Base-by-base conservation (phyloP, 2,329 filamentous ascomycete genomes). In the Didymella keratinophila region DNA sequence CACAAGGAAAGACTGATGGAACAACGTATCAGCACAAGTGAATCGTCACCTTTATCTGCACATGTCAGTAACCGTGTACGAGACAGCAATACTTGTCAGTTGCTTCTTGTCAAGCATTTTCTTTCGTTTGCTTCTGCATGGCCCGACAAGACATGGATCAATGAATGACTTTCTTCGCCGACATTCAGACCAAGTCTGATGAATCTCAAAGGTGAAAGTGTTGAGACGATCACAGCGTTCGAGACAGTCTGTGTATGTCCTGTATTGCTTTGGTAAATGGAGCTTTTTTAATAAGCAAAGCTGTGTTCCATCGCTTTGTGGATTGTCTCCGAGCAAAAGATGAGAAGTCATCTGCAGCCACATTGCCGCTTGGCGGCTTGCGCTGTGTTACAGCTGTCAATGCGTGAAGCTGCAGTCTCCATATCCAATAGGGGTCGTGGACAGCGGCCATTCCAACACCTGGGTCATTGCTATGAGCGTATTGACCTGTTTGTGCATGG, bases 61-160 rank as follows among this genome's bases (percentile, higher is more conserved):
- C 8, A 16, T 20, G 7, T 47, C 23, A 47, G 25, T 16, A 23
- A 42, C 52, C 42, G 52, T 59, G 53, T 28, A 28, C 52, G 43
- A 68, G 65, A 66, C 58, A 59, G 16, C 56, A 66, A 67, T 23
- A 34, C 9, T 46, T 58, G 57, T 58, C 44, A 55, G n/a, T 50
- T 25, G 44, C 34, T 20, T 34, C 18, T 30, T 20, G 10, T 34
- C 44, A 46, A 47, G 25, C 34, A 47, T 32, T 21, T 42, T 27
- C 34, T 18, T 41, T 21, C 18, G 37, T 23, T 41, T 41, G 37
- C 37, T 41, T 3, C 37, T 41, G 37, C 20, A 21, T 10, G 20
- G 18, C 20, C 32, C 23, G 28, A 14, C 12, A 14, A 21, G 16
- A 16, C 16, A 18, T 20, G 32, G 20, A 1, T 43, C 32, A n/a